Conservation (phyloP, 2,329 filamentous ascomycete genomes). For the Aspergillus pseudoglaucus region DNA sequence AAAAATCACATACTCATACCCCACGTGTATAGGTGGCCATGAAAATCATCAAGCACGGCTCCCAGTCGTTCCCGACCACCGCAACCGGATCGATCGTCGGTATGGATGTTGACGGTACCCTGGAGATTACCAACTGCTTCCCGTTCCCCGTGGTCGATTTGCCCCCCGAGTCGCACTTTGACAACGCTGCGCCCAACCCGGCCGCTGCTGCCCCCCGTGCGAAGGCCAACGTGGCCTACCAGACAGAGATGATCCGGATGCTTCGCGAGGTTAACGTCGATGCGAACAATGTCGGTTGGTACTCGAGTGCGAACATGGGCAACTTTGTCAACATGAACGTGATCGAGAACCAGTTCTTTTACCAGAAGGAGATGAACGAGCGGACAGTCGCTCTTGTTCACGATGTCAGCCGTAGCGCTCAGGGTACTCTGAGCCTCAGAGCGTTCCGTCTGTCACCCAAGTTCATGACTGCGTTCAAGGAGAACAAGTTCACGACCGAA, state of each 20-base stretch:
- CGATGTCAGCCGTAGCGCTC: conserved; percentile 89
- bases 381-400: conserved; percentile 83
- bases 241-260: conserved; percentile 95
- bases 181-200: conserved; percentile 58
- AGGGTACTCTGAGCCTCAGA: conserved; percentile 80
- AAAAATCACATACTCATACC: conserved; percentile 19
- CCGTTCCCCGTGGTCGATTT: conserved; percentile 81
- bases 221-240: conserved; percentile 82
- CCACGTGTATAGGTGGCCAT: conserved; percentile 65
- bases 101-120: conserved; percentile 74
- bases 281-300: conserved; percentile 97
- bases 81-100: conserved; percentile 88
- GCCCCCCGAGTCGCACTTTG: conserved; percentile 65
- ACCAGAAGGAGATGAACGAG: conserved; percentile 88
- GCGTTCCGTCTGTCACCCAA: conserved; percentile 82
- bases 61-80: conserved; percentile 76
- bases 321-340: conserved; percentile 94
- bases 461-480: conserved; percentile 90
- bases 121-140: conserved; percentile 93
- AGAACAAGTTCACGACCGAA: conserved; percentile 95
- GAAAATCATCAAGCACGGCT: conserved; percentile 97
- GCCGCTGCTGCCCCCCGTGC: conserved; percentile 85
- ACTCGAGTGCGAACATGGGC: conserved; percentile 96
- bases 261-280: conserved; percentile 96
- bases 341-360: conserved; percentile 96